Evolutionary conservation across 306 rosid genomes (phyloP), one percentile per base, ranked within the genome.

Genomic region (Medicago lupulina): DNA sequence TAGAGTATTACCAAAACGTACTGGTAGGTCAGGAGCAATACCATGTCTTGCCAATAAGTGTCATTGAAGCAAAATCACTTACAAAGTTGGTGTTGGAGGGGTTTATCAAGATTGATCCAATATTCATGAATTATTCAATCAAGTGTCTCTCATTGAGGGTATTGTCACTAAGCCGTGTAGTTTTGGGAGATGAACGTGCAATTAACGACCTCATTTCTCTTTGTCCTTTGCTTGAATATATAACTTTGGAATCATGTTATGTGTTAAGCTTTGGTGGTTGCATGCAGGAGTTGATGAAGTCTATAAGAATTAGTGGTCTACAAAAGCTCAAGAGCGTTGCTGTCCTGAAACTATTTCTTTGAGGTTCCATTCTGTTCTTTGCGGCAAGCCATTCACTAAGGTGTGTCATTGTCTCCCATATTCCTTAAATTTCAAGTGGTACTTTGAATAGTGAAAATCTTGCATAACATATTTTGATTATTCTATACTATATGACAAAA

Each of bases 171-270:
- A 0, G 4, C 1, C 0, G 0, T 3, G 47, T 43, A 43, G 5
- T 10, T 43, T 10, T 43, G 14, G 47, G 47, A 43, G 47, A 43
- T 10, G 1, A 43, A 43, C 47, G 10, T 43, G 47, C 47, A 43
- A 9, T 43, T 10, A 3, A 43, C 47, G 0, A 43, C 5, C 14
- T 43, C 14, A 10, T 43, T 73, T 80, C 83, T 43, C 2, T 60
- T 12, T 80, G 71, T 67, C 79, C 75, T 40, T 43, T 53, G 31
- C 5, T 79, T 28, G 83, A 79, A 41, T 9, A 31, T 21, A 17
- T 79, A 43, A 43, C 70, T 46, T 66, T 73, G 44, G 9, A 2
- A 14, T 8, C 1, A 2, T 43, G 78, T 65, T 43, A 1, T 54
- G 53, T 72, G 3, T 40, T 25, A 28, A 63, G 8, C 13, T 31